These are phyloP conservation scores for Pelargonium cotyledonis DNA, from an alignment of 441 rosid species.

Conservation along the genomic window DNA sequence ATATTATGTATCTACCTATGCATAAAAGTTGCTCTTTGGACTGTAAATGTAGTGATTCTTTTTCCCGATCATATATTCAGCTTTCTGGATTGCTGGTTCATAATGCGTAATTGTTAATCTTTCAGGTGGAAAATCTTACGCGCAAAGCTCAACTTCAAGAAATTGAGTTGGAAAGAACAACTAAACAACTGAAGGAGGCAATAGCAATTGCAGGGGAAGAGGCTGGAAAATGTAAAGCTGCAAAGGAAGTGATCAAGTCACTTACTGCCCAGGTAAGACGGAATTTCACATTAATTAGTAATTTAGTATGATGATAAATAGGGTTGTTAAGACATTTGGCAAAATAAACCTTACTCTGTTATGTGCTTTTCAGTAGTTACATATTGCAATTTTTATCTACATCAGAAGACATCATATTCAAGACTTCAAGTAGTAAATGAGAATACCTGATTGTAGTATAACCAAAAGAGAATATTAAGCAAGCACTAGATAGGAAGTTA, in stretches of 20 bases:
- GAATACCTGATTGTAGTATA: too few relatives aligned
- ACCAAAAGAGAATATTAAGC: too few relatives aligned
- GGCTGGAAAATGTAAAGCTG: constrained; percentile 87
- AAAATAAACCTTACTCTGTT: too few relatives aligned
- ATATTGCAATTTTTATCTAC: too few relatives aligned
- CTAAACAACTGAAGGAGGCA: constrained; percentile 83
- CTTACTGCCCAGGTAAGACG: constrained; percentile 81
- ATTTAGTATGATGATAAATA: neutral
- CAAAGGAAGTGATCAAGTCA: constrained; percentile 94
- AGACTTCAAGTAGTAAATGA: too few relatives aligned
- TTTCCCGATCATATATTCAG: neutral
- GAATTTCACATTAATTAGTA: constrained; percentile 6
- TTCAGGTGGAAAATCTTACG: constrained; percentile 77
- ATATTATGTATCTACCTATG: too few relatives aligned
- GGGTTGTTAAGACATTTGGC: too few relatives aligned
- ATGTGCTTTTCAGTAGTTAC: too few relatives aligned
- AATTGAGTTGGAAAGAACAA: constrained; percentile 77
- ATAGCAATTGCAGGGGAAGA: constrained; percentile 81
- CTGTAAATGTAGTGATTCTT: neutral
- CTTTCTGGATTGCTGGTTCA: constrained; percentile 4
- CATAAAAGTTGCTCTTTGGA: too few relatives aligned
- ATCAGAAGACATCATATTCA: too few relatives aligned
- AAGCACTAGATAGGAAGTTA: too few relatives aligned
- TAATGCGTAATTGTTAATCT: constrained; percentile 24
- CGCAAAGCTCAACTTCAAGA: constrained; percentile 83